A percentile compares a stretch with the other conserved stretches of the same genome.
Evolutionary conservation across 192 early-diverging fungal genomes (phyloP).

Genomic region (Geranomyces variabilis): DNA sequence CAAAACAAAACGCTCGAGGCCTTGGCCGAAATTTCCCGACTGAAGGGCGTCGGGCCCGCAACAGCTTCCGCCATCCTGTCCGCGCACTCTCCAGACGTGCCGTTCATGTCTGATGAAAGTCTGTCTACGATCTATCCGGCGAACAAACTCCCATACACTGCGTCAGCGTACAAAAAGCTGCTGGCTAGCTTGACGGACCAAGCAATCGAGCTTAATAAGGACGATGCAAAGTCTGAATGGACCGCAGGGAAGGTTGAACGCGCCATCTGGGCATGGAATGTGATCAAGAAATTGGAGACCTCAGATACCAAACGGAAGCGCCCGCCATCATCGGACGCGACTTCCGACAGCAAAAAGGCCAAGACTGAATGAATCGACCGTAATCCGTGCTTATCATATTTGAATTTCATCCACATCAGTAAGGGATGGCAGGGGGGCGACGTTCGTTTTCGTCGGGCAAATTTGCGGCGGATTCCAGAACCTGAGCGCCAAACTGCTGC

Average conservation of each 20-base stretch:
- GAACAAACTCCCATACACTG: slow-evolving; percentile 18
- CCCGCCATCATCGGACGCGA: too few species aligned
- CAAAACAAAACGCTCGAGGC: slow-evolving; percentile 4
- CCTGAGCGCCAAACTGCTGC: slow-evolving; percentile 74
- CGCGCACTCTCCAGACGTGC: slow-evolving; percentile 12
- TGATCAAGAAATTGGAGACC: not conserved
- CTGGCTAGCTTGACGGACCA: not conserved
- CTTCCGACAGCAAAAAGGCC: too few species aligned
- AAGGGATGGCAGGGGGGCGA: too few species aligned
- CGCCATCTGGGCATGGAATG: slow-evolving; percentile 12
- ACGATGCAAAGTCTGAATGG: not conserved
- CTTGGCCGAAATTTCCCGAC: slow-evolving; percentile 7
- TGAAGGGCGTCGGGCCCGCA: slow-evolving; percentile 29
- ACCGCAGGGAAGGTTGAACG: slow-evolving; percentile 22
- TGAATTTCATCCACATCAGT: too few species aligned
- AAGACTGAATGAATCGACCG: too few species aligned
- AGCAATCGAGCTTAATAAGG: slow-evolving; percentile 23
- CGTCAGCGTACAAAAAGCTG: slow-evolving; percentile 16
- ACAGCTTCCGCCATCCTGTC: slow-evolving; percentile 26
- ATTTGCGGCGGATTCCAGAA: slow-evolving; percentile 43
- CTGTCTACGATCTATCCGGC: slow-evolving; percentile 3
- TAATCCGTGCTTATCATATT: too few species aligned
- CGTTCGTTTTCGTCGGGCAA: too few species aligned
- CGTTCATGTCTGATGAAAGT: slow-evolving; percentile 34
- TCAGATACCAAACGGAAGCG: not conserved